Evolutionary conservation across 805 yeast species (phyloP), one percentile per base, ranked within the genome.

Genomic region (Scheffersomyces stipitis): DNA sequence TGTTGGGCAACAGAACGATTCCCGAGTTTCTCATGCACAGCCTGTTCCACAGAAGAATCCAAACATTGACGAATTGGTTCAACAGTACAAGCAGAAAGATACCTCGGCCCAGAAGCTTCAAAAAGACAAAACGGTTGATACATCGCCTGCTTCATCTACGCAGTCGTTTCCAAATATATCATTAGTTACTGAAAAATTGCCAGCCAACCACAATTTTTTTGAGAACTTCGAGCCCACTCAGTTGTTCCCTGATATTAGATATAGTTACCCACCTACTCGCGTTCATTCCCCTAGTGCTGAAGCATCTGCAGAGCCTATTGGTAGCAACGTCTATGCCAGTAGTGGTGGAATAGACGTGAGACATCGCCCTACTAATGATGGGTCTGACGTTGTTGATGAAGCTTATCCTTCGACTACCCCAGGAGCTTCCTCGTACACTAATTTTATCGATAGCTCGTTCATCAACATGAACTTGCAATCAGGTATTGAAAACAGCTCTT

Each of bases 181-280:
- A 13, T 69, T 80, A 32, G 73, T 79, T 35, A 75, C 83, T 6
- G 71, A 71, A 38, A 71, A 66, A 40, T 62, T 76, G 39, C 69
- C 83, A 15, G 66, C 74, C 23, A 66, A 68, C 29, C 62, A 52
- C 38, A 64, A 63, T 18, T 72, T 73, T 48, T 62, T 67, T 37
- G 78, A 73, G 35, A 73, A 73, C 43, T 77, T 77, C 56, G 78
- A 76, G 51, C 81, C 81, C 13, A 67, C 78, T 12, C 81, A 75
- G 43, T 64, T 77, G 44, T 77, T 77, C 46, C 81, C 81, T 4
- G 62, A 54, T 16, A 52, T 48, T 50, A 67, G 47, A 45, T 45
- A 37, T 35, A 65, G 72, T 37, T 40, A 48, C 13, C 70, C 71
- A 3, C 60, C 63, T 4, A 62, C 70, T 2, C 49, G 71, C 33